Conservation (phyloP, 371 early-diverging fungal genomes). For the Lichtheimia corymbifera region DNA sequence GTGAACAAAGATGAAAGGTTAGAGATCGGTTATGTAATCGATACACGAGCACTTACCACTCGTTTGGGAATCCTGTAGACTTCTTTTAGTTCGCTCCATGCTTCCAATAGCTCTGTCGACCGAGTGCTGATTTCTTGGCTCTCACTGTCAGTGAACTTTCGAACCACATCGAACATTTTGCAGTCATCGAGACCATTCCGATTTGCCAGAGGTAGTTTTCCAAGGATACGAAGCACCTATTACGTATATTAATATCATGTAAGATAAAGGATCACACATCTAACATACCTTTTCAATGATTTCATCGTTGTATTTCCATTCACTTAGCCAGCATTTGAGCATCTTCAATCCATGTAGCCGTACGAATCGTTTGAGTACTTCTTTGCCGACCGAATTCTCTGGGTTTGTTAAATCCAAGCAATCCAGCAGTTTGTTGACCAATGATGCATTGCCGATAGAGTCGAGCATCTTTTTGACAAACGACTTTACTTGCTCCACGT, state of each 20-base stretch:
- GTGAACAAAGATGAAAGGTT: background rate
- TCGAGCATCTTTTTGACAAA: constrained; percentile 70
- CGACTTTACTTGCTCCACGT: constrained; percentile 61
- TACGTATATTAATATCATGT: constrained; percentile 25
- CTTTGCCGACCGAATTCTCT: constrained; percentile 31
- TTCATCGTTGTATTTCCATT: constrained; percentile 46
- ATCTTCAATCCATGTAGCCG: constrained; percentile 50
- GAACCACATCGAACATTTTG: constrained; percentile 56
- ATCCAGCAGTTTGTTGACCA: constrained; percentile 51
- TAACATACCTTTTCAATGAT: constrained; percentile 26
- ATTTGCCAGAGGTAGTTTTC: constrained; percentile 63
- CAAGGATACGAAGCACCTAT: constrained; percentile 47
- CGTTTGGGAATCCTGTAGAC: constrained; percentile 67
- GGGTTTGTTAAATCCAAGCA: constrained; percentile 39
- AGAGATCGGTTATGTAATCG: background rate
- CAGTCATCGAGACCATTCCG: constrained; percentile 73
- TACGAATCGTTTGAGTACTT: constrained; percentile 42
- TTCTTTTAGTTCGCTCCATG: constrained; percentile 58
- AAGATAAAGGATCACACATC: constrained; percentile 16
- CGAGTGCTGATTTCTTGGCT: constrained; percentile 38
- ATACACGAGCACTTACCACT: constrained; percentile 11
- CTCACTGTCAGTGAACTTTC: constrained; percentile 37
- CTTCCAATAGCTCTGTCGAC: constrained; percentile 36
- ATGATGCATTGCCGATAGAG: constrained; percentile 55
- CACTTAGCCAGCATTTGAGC: constrained; percentile 51